Evolutionary conservation across 1,284 basidiomycete species (phyloP).

Genomic region (Tylopilus sp.): DNA sequence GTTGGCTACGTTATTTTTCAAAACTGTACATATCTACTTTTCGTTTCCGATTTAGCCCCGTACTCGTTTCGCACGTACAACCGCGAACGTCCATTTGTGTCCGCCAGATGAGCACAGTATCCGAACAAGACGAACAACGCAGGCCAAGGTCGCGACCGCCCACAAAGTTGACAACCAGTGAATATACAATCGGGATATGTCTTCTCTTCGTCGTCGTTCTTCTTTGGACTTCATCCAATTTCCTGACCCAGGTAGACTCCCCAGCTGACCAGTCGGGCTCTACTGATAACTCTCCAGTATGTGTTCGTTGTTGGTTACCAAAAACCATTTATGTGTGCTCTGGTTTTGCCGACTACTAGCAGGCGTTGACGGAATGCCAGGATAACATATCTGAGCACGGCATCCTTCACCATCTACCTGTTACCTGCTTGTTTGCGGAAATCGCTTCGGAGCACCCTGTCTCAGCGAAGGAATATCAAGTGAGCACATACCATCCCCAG

Average conservation of each 20-base stretch:
- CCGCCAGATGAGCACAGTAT: slow-evolving; percentile 19
- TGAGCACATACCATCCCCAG: slow-evolving; percentile 3
- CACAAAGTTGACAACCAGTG: slow-evolving; percentile 30
- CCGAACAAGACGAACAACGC: slow-evolving; percentile 14
- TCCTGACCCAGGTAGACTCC: slow-evolving; percentile 66
- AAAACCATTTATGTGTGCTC: slow-evolving; percentile 77
- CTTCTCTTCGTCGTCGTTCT: slow-evolving; percentile 78
- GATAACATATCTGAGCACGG: slow-evolving; percentile 85
- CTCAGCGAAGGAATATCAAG: slow-evolving; percentile 12
- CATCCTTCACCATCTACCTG: slow-evolving; percentile 87
- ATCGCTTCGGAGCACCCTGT: slow-evolving; percentile 27
- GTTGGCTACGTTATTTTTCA: background rate
- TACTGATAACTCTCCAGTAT: slow-evolving; percentile 41
- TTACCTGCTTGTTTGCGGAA: slow-evolving; percentile 60
- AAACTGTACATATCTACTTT: background rate
- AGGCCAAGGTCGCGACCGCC: slow-evolving; percentile 9
- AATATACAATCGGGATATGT: slow-evolving; percentile 69
- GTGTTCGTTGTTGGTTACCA: slow-evolving; percentile 67
- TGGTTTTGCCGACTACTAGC: background rate
- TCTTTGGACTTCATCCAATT: slow-evolving; percentile 81
- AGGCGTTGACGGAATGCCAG: slow-evolving; percentile 36
- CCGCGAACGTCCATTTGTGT: background rate
- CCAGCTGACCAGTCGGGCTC: slow-evolving; percentile 1
- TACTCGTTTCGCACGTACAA: background rate
- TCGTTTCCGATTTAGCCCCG: background rate